phyloP scores from a whole-genome alignment of 2,329 filamentous ascomycete genomes.

The Gyromitra esculenta region DNA sequence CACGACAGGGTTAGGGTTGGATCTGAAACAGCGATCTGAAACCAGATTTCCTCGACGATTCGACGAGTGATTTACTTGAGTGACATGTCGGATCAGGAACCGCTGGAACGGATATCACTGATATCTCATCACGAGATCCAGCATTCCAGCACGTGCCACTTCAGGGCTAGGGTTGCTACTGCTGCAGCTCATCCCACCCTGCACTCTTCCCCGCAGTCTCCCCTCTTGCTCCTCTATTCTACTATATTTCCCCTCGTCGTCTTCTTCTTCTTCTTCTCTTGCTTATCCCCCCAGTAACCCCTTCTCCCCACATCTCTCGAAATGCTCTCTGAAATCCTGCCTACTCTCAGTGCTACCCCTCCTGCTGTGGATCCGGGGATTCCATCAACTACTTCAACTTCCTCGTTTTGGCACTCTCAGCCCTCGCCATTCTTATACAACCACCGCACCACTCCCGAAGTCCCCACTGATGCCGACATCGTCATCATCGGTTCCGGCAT shows the following conservation, averaged over 20 bases:
- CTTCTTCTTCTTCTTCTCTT: background rate
- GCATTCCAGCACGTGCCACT: conserved; percentile 8
- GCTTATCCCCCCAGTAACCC: background rate
- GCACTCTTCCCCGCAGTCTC: conserved; percentile 2
- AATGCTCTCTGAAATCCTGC: conserved; percentile 17
- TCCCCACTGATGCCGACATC: conserved; percentile 63
- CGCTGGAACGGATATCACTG: background rate
- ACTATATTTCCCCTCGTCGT: too few relatives aligned
- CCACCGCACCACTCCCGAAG: conserved; percentile 66
- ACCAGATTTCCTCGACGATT: too few relatives aligned
- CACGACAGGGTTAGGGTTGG: background rate
- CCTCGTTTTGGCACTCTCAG: conserved; percentile 64
- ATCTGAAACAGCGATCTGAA: background rate
- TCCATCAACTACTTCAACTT: conserved; percentile 68
- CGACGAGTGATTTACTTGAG: too few relatives aligned
- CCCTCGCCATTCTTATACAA: conserved; percentile 61
- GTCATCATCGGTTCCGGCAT: conserved; percentile 69
- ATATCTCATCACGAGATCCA: background rate
- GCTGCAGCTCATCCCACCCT: conserved; percentile 4
- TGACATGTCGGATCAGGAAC: background rate
- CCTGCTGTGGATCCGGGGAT: conserved; percentile 63
- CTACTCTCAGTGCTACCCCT: conserved; percentile 2
- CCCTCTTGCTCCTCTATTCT: background rate
- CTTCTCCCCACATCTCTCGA: background rate
- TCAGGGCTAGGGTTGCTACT: conserved; percentile 9